Base-by-base conservation (phyloP, 2,329 filamentous ascomycete genomes). In the Xylaria sp. region DNA sequence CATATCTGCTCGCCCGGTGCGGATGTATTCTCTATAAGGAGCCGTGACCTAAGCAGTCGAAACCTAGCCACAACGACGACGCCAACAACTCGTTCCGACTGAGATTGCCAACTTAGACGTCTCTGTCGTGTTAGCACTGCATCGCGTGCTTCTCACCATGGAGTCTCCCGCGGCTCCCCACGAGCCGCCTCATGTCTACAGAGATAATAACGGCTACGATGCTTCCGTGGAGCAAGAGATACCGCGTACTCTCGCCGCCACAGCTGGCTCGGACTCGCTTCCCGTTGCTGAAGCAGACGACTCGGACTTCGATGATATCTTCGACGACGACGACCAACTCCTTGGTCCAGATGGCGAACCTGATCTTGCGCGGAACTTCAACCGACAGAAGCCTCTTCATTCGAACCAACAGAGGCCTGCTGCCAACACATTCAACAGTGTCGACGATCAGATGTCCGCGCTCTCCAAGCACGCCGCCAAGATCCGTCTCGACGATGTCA, bases 371-470 rank as follows among this genome's bases (percentile, higher is more conserved):
- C 96, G 96, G 80, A 89, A 90, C 7, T 96, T 96, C 83, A 97
- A 97, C 78, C 90, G 94, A 68, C 93, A 96, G 77, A 86, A 89
- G 66, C 89, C 89, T 75, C 79, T 92, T 63, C 88, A 90, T 60
- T 88, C 89, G 63, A 97, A 96, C 76, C 86, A 90, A 20, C 93
- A 94, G 77, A 92, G 90, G 74, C 92, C 93, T 6, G 86, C 86
- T 0, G 89, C 92, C 51, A 97, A 97, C 79, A 94, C 92, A 0
- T 86, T 87, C 68, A 87, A 92, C 27, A 90, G 89, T 27, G 86
- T 97, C 60, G 93, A 97, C 78, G 94, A 97, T 76, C 93, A 97
- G 74, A 91, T 97, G 60, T 89, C 90, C 4, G 90, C 90, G n/a
- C 85, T 98, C 42, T 89, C 93, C 36, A 91, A 90, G 72, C 93